Evolutionary conservation across 305 asterid genomes (phyloP).

Genomic region (Fraxinus floribunda): DNA sequence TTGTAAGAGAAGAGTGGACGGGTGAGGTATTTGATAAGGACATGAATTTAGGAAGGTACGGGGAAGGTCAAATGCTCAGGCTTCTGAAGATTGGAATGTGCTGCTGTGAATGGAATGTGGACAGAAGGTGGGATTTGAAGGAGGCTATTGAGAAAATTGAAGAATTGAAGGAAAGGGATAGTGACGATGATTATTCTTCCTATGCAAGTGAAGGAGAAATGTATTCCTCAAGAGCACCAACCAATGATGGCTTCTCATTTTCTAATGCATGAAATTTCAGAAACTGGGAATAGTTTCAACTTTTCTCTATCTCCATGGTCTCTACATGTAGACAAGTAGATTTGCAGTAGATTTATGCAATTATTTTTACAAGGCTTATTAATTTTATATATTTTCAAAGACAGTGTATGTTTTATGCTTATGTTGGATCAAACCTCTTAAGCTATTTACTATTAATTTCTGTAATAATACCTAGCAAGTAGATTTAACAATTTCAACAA

Average conservation of each 20-base stretch:
- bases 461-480: background rate
- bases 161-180: conserved; percentile 47
- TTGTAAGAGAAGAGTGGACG: conserved; percentile 62
- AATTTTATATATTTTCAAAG: background rate
- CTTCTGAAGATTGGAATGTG: conserved; percentile 61
- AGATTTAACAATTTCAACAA: background rate
- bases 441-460: background rate
- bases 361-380: background rate
- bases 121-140: conserved; percentile 51
- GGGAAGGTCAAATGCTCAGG: conserved; percentile 53
- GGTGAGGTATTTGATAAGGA: conserved; percentile 60
- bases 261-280: conserved; percentile 21
- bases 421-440: background rate
- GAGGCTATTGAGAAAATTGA: conserved; percentile 52
- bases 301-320: background rate
- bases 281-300: background rate
- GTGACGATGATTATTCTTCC: conserved; percentile 36
- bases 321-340: background rate
- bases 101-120: conserved; percentile 54
- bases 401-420: background rate
- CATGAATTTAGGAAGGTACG: conserved; percentile 30
- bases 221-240: conserved; percentile 36
- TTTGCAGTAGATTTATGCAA: background rate
- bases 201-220: conserved; percentile 42
- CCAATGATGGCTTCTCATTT: conserved; percentile 41